phyloP scores from a whole-genome alignment of 805 yeast genomes.

The Barnettozyma populi region DNA sequence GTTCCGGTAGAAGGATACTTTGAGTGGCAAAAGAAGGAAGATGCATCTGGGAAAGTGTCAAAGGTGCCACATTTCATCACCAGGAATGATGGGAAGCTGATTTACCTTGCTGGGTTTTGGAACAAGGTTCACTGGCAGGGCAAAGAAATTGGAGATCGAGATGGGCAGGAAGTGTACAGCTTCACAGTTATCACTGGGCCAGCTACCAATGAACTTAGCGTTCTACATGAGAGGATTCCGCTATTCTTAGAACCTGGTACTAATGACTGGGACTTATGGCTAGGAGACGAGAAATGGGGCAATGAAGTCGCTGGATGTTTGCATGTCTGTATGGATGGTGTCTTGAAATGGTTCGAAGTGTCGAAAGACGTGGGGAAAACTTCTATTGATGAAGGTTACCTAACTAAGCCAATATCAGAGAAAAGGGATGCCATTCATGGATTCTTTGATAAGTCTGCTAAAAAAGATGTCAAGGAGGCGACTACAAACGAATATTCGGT shows the following conservation, averaged over 20 bases:
- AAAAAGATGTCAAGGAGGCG: conserved; percentile 1
- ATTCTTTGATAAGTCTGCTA: conserved; percentile 10
- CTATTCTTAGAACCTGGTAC: conserved; percentile 56
- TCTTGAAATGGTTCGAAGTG: conserved; percentile 52
- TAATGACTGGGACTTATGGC: conserved; percentile 59
- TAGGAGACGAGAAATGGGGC: conserved; percentile 40
- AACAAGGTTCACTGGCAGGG: conserved; percentile 17
- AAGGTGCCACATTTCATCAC: conserved; percentile 65
- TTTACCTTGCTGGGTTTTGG: conserved; percentile 64
- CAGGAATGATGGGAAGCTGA: conserved; percentile 43
- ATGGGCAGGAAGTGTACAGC: conserved; percentile 31
- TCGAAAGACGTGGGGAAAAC: conserved; percentile 60
- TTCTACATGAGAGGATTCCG: conserved; percentile 82
- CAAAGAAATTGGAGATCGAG: conserved; percentile 9
- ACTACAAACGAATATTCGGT: not conserved
- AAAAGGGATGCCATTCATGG: conserved; percentile 9
- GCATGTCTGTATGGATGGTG: conserved; percentile 30
- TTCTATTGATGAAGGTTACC: conserved; percentile 35
- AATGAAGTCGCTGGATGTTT: conserved; percentile 36
- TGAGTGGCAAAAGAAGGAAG: conserved; percentile 55
- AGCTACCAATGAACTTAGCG: conserved; percentile 53
- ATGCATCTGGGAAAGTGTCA: conserved; percentile 27
- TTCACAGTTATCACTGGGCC: conserved; percentile 73
- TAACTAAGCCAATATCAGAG: conserved; percentile 25
- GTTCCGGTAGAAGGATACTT: conserved; percentile 80